Evolutionary conservation across 108 stramenopile genomes (phyloP).

Genomic region (Asterionellopsis glacialis): DNA sequence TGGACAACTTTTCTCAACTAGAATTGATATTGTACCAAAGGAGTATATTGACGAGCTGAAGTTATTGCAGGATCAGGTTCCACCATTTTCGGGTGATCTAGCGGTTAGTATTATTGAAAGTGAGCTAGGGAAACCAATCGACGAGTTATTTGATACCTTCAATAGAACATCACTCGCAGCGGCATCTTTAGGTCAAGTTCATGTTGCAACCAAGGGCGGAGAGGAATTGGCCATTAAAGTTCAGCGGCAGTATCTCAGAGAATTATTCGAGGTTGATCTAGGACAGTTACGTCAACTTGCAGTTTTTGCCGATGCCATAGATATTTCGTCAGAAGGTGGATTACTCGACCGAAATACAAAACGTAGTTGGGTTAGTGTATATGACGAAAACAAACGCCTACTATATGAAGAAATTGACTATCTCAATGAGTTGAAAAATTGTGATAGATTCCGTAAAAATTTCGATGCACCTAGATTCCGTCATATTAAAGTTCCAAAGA

Average conservation of each 20-base stretch:
- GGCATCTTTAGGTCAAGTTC: slow-evolving; percentile 95
- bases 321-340: slow-evolving; percentile 90
- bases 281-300: slow-evolving; percentile 87
- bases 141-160: slow-evolving; percentile 81
- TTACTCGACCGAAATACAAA: slow-evolving; percentile 78
- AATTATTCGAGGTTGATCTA: slow-evolving; percentile 93
- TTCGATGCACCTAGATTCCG: slow-evolving; percentile 70
- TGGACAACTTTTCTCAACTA: slow-evolving; percentile 92
- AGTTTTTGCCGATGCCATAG: slow-evolving; percentile 90
- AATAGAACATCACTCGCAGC: slow-evolving; percentile 78
- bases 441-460: slow-evolving; percentile 79
- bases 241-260: slow-evolving; percentile 87
- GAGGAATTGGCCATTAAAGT: slow-evolving; percentile 88
- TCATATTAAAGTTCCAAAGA: slow-evolving; percentile 89
- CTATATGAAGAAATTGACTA: slow-evolving; percentile 98
- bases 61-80: slow-evolving; percentile 93
- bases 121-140: slow-evolving; percentile 87
- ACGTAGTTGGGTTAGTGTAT: slow-evolving; percentile 93
- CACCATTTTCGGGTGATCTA: slow-evolving; percentile 87
- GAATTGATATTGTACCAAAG: slow-evolving; percentile 93
- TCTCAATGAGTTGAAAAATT: slow-evolving; percentile 80
- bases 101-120: slow-evolving; percentile 85
- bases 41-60: slow-evolving; percentile 94
- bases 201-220: slow-evolving; percentile 84
- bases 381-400: slow-evolving; percentile 85